phyloP scores from a whole-genome alignment of 148 eudicot species.

The Chenopodium album region DNA sequence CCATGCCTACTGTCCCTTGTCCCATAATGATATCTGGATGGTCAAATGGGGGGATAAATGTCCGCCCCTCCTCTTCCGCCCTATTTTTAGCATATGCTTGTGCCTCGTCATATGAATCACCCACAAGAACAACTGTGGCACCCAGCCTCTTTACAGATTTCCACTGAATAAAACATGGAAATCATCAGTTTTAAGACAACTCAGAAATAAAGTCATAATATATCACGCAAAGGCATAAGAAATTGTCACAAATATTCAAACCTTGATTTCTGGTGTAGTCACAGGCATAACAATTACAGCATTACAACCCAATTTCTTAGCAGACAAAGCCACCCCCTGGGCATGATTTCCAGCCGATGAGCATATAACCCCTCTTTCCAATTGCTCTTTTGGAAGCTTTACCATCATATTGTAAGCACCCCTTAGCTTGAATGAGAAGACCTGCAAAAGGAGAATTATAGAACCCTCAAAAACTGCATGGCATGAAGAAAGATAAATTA shows the following conservation, averaged over 20 bases:
- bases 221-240: not conserved
- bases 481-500: not conserved
- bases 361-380: constrained; percentile 84
- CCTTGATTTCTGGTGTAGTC: constrained; percentile 99
- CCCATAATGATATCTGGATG: constrained; percentile 90
- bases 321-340: constrained; percentile 93
- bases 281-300: constrained; percentile 99
- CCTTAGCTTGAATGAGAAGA: constrained; percentile 89
- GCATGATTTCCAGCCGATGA: constrained; percentile 99
- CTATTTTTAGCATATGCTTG: constrained; percentile 75
- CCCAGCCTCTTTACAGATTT: constrained; percentile 86
- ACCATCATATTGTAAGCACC: constrained; percentile 99
- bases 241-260: constrained; percentile 21
- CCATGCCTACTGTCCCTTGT: constrained; percentile 97
- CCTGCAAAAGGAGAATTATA: constrained; percentile 40
- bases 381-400: constrained; percentile 70
- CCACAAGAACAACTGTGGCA: constrained; percentile 86
- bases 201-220: not conserved
- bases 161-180: constrained; percentile 53
- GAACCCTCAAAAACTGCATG: not conserved
- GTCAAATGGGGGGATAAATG: constrained; percentile 97
- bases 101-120: constrained; percentile 97
- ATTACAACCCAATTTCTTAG: constrained; percentile 68
- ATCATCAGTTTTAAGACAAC: not conserved
- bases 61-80: constrained; percentile 68